A percentile compares a stretch with the other conserved stretches of the same genome.
These are phyloP conservation scores for Barnettozyma siamensis DNA, from an alignment of 805 yeast species.

Conservation along the genomic window DNA sequence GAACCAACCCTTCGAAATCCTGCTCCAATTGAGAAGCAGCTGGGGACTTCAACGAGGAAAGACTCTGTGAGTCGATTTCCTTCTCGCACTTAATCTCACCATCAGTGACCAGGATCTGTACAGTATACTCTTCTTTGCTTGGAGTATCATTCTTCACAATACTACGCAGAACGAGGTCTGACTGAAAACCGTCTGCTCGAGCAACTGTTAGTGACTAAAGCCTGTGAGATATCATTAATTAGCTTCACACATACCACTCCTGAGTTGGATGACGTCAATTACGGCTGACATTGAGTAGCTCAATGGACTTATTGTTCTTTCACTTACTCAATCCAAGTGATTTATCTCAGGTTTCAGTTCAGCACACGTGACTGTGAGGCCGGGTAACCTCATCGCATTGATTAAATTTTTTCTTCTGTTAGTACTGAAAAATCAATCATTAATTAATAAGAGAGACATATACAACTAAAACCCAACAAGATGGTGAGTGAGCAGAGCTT, in stretches of 20 bases:
- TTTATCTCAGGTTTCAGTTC: too few relatives aligned
- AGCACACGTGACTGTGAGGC: conserved; percentile 1
- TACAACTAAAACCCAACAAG: neutral
- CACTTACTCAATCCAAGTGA: neutral
- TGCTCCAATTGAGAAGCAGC: conserved; percentile 1
- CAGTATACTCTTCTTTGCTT: neutral
- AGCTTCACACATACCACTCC: neutral
- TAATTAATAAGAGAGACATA: neutral
- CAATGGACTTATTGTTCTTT: too few relatives aligned
- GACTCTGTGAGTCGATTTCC: neutral
- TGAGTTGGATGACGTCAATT: neutral
- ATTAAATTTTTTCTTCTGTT: conserved; percentile 2
- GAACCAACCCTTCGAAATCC: conserved; percentile 4
- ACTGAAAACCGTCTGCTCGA: neutral
- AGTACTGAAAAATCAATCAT: neutral
- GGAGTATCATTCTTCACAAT: neutral
- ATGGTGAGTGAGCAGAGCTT: conserved; percentile 2
- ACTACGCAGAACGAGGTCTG: neutral
- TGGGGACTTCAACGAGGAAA: neutral
- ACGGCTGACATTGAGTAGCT: neutral
- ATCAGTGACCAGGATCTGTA: conserved; percentile 5
- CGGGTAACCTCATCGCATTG: conserved; percentile 15
- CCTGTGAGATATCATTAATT: too few relatives aligned
- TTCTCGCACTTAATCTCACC: conserved; percentile 3
- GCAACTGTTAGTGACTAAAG: neutral